A percentile compares a stretch with the other conserved stretches of the same genome.
These are phyloP conservation scores for Carpediemonas membranifera DNA, from an alignment of 78 protist genomes.

Conservation along the genomic window DNA sequence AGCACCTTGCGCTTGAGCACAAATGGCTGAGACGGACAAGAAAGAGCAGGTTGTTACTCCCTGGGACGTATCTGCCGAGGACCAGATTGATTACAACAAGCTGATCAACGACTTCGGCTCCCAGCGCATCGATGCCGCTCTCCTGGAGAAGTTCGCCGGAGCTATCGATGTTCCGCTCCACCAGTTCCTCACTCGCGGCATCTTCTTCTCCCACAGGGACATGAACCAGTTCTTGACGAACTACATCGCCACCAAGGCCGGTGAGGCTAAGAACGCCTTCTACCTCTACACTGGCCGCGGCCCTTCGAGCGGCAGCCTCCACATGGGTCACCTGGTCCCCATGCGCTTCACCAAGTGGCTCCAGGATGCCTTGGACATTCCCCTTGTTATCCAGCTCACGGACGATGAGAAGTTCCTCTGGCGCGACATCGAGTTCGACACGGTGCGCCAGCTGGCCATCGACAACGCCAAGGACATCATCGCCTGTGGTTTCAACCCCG, in stretches of 20 bases:
- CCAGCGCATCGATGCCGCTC: neutral
- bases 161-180: conserved; percentile 1
- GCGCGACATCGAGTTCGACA: conserved; percentile 59
- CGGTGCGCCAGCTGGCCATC: conserved; percentile 31
- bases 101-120: conserved; percentile 24
- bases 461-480: conserved; percentile 94
- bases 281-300: conserved; percentile 73
- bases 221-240: neutral
- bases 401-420: conserved; percentile 95
- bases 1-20: no score
- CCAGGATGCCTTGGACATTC: conserved; percentile 84
- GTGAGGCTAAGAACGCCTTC: conserved; percentile 77
- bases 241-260: no score
- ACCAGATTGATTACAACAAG: conserved; percentile 35
- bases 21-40: no score
- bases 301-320: conserved; percentile 84
- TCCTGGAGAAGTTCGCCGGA: conserved; percentile 13
- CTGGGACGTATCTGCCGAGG: conserved; percentile 22
- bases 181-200: conserved; percentile 20
- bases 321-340: conserved; percentile 93
- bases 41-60: conserved; percentile 14
- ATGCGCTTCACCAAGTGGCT: conserved; percentile 85
- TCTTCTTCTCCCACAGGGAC: conserved; percentile 28
- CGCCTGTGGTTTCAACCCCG: conserved; percentile 90
- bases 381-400: conserved; percentile 95